Conservation (phyloP, 129 eudicot species). For the Glebionis coronaria region DNA sequence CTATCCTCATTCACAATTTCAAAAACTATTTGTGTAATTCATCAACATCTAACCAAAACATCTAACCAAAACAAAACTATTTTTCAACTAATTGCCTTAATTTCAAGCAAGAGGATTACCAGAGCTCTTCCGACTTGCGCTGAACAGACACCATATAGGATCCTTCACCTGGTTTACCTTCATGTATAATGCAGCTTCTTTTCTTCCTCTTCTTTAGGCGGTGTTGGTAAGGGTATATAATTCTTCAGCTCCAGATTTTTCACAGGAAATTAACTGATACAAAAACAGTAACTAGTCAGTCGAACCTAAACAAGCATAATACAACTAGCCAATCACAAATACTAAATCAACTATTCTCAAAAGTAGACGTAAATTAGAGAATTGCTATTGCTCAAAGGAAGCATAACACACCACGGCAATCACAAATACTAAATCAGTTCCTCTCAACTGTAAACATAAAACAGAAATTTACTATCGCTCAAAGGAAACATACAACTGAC, state of each 20-base stretch:
- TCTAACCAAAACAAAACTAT: no score
- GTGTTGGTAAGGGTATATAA: conserved; percentile 70
- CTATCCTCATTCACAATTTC: no score
- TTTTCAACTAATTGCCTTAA: no score
- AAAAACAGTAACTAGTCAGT: not conserved
- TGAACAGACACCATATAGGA: conserved; percentile 87
- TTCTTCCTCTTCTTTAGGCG: conserved; percentile 51
- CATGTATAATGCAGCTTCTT: conserved; percentile 58
- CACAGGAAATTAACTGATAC: conserved; percentile 84
- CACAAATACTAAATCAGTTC: not conserved
- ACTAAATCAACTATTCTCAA: not conserved
- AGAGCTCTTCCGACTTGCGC: conserved; percentile 91
- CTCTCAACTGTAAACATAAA: not conserved
- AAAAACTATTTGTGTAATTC: no score
- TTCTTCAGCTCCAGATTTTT: conserved; percentile 94
- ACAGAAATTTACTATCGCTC: not conserved
- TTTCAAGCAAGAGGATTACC: conserved; percentile 45
- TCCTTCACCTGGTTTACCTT: conserved; percentile 96
- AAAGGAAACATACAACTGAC: not conserved
- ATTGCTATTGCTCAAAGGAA: not conserved
- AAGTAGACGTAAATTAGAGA: not conserved
- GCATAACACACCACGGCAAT: no score
- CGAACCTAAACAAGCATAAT: not conserved
- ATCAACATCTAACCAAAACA: no score
- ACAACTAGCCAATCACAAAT: conserved; percentile 1